These are phyloP conservation scores for Alternaria tenuissima DNA, from an alignment of 2,329 filamentous ascomycete species.

Conservation along the genomic window DNA sequence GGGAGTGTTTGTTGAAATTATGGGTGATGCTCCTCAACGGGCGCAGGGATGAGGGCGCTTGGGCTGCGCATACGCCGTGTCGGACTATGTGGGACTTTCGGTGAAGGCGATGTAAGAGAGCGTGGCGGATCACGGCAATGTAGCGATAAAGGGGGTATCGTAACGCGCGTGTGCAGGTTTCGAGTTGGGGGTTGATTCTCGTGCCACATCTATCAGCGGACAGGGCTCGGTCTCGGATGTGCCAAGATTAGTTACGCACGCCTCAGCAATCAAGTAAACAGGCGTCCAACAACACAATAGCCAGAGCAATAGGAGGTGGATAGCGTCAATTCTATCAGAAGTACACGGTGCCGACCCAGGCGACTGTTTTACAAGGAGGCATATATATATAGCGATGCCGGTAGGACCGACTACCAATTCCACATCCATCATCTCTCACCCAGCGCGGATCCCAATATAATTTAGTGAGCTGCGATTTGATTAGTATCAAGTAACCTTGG, in stretches of 20 bases:
- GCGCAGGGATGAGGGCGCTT: slow-evolving; percentile 46
- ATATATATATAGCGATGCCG: slow-evolving; percentile 50
- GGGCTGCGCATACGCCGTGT: slow-evolving; percentile 45
- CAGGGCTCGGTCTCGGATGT: slow-evolving; percentile 21
- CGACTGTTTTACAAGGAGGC: slow-evolving; percentile 51
- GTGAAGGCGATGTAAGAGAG: slow-evolving; percentile 19
- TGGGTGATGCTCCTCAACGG: slow-evolving; percentile 43
- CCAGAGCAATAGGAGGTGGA: slow-evolving; percentile 31
- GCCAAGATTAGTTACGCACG: slow-evolving; percentile 30
- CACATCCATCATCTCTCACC: slow-evolving; percentile 36
- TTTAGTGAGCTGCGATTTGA: slow-evolving; percentile 44
- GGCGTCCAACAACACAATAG: slow-evolving; percentile 15
- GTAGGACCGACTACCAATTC: slow-evolving; percentile 42
- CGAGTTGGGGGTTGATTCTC: slow-evolving; percentile 31
- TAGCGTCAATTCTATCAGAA: slow-evolving; percentile 48
- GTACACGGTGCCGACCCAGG: slow-evolving; percentile 47
- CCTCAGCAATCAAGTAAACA: slow-evolving; percentile 13
- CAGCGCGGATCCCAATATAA: slow-evolving; percentile 22
- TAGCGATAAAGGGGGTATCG: slow-evolving; percentile 29
- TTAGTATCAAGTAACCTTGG: slow-evolving; percentile 27
- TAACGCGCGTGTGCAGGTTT: slow-evolving; percentile 27
- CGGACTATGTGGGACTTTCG: slow-evolving; percentile 22
- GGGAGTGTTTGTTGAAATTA: slow-evolving; percentile 42
- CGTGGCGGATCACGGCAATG: slow-evolving; percentile 17
- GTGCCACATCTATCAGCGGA: slow-evolving; percentile 36